Base-by-base conservation (phyloP, 441 rosid genomes). In the Populus trichocarpa region DNA sequence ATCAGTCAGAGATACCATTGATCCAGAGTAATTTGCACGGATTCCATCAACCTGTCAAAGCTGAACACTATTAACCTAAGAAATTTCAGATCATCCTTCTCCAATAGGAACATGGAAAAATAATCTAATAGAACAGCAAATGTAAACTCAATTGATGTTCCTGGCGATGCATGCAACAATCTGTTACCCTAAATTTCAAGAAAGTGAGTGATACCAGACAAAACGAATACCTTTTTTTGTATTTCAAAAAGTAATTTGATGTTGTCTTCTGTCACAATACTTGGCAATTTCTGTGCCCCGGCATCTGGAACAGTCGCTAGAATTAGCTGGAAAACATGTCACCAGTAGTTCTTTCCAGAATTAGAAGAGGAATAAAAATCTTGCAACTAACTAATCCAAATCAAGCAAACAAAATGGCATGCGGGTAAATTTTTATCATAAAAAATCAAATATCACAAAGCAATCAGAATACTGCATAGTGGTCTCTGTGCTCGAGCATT, bases 161-260 rank as follows among this genome's bases (percentile, higher is more conserved):
- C 67, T 28, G 42, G 68, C 12, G 65, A 66, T 32, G 69, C 57
- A 69, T 42, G 69, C 35, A 25, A 75, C 12, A 59, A 36, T 20
- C 40, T 16, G 18, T 14, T 53, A 61, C 65, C 73, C 40, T 12
- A 33, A 32, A 28, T 50, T 20, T 32, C 22, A 16, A 5, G 30
- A 38, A 10, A 38, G 14, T 40, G 46, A 73, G n/a, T 7, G 36
- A 69, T 63, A 77, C 23, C 42, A 76, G 75, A 63, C 46, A 73
- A 71, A 78, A 74, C 9, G 59, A 35, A 30, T 85, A 96, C 99
- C 99, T 91, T 96, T 86, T 90, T 93, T 80, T 97, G 99, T 81
- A 97, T 86, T 68, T 97, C 96, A 79, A 97, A 97, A 77, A 95
- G 95, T 82, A 97, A 86, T 89, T 93, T 92, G 74, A 97, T 90